A percentile compares a stretch with the other conserved stretches of the same genome.
phyloP scores from a whole-genome alignment of 257 asterid genomes.

The Parsonsia alboflavescens region DNA sequence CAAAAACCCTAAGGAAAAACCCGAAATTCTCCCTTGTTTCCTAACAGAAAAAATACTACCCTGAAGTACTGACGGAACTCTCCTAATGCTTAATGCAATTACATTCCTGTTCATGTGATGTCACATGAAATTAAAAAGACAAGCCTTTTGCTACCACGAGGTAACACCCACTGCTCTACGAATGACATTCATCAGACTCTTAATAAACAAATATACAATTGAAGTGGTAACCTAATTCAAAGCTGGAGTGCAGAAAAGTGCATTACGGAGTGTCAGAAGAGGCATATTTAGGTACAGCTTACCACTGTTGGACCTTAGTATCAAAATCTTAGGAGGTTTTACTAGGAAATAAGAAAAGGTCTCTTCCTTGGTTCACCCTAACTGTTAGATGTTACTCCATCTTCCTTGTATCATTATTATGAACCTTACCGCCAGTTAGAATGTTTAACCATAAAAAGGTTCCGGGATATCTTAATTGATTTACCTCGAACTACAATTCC shows the following conservation, averaged over 20 bases:
- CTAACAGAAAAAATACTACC: not conserved
- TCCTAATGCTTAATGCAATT: not conserved
- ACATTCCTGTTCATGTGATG: not conserved
- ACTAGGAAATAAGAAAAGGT: not conserved
- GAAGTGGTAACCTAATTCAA: not conserved
- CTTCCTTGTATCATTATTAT: no score
- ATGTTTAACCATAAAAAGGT: not conserved
- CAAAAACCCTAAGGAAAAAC: not conserved
- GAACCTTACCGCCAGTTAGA: not conserved
- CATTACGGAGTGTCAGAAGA: not conserved
- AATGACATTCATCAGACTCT: not conserved
- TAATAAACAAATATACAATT: not conserved
- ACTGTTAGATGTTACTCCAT: not conserved
- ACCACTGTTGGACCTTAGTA: not conserved
- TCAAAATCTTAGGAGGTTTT: slow-evolving; percentile 1
- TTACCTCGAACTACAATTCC: not conserved
- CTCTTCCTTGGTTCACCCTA: not conserved
- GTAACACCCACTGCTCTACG: not conserved
- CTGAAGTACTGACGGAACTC: not conserved
- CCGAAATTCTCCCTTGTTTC: not conserved
- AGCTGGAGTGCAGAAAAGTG: not conserved
- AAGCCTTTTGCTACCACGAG: no score
- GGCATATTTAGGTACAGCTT: not conserved
- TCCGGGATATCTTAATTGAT: not conserved
- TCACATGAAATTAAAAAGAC: no score